These are phyloP conservation scores for Camelina neglecta DNA, from an alignment of 345 rosid species.

Conservation along the genomic window DNA sequence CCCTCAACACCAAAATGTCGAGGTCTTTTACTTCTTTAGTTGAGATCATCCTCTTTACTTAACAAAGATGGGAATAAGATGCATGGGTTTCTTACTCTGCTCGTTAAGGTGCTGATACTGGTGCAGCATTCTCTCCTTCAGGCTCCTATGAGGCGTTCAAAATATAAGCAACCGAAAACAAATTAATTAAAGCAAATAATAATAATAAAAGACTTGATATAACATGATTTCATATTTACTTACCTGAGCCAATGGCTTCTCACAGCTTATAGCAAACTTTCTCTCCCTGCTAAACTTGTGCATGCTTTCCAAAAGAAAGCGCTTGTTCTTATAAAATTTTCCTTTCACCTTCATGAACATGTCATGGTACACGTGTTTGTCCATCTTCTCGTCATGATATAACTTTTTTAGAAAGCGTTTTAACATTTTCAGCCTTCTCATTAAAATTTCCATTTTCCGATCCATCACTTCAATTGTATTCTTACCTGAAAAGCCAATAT, in stretches of 20 bases:
- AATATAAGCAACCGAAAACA: background rate
- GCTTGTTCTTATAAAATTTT: background rate
- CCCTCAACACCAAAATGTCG: background rate
- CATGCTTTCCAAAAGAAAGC: background rate
- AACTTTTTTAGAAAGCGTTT: background rate
- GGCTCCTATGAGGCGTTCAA: background rate
- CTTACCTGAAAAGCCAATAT: background rate
- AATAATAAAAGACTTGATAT: background rate
- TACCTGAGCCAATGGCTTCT: background rate
- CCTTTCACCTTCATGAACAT: background rate
- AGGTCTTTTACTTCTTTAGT: too few relatives aligned
- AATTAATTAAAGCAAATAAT: background rate
- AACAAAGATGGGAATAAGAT: background rate
- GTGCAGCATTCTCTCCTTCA: background rate
- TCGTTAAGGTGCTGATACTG: background rate
- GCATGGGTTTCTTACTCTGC: background rate
- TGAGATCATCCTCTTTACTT: too few relatives aligned
- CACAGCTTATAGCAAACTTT: background rate
- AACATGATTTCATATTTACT: background rate
- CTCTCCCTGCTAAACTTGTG: background rate
- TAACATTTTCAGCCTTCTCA: background rate
- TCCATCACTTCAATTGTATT: background rate
- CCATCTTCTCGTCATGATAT: background rate
- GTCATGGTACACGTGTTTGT: background rate
- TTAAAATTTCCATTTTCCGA: background rate